phyloP scores from a whole-genome alignment of 2,329 filamentous ascomycete genomes.

The Tolypocladium guangdongense region DNA sequence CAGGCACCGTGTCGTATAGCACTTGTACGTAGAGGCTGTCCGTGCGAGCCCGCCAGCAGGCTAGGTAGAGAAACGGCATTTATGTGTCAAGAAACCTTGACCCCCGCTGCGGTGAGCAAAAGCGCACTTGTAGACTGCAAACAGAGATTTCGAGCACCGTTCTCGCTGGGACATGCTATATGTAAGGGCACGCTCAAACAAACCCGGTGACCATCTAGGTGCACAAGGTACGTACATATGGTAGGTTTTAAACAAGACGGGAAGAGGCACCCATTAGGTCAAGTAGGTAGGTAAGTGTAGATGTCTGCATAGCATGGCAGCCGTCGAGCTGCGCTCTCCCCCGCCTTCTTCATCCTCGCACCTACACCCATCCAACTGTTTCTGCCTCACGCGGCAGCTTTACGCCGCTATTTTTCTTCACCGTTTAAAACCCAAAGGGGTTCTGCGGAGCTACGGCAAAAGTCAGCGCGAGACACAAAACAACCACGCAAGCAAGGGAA shows the following conservation, averaged over 20 bases:
- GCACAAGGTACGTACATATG: not conserved
- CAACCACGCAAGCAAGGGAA: not conserved
- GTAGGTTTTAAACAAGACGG: not conserved
- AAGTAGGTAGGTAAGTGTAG: not conserved
- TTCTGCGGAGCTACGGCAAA: slow-evolving; percentile 35
- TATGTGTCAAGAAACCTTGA: not conserved
- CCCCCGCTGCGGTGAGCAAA: not conserved
- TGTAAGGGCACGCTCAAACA: not conserved
- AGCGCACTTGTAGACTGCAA: not conserved
- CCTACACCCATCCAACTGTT: not conserved
- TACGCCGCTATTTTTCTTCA: not conserved
- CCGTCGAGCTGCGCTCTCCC: not conserved
- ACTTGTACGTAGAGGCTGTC: not conserved
- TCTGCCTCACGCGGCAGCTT: not conserved
- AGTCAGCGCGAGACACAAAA: slow-evolving; percentile 9
- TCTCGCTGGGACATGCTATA: not conserved
- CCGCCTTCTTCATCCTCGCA: not conserved
- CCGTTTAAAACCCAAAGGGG: slow-evolving; percentile 37
- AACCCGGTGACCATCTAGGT: not conserved
- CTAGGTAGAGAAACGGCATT: not conserved
- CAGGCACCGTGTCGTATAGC: not conserved
- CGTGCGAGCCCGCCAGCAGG: not conserved
- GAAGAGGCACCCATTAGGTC: not conserved
- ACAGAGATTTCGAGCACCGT: not conserved
- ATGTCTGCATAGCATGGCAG: not conserved